Base-by-base conservation (phyloP, 805 yeast species). In the Komagataella populi region DNA sequence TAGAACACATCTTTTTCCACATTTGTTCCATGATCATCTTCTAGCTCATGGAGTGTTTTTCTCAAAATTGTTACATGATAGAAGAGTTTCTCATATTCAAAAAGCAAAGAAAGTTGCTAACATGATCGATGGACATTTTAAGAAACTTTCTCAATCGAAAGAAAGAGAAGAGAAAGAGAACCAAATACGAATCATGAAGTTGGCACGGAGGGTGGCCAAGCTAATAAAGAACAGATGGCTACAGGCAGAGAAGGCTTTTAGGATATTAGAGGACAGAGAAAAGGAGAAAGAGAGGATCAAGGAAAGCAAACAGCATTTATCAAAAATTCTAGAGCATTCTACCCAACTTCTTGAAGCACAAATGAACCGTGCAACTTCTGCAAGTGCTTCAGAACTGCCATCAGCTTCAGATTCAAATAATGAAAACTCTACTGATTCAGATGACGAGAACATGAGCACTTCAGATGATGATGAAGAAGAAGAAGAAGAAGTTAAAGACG, bases 211-310 rank as follows among this genome's bases (percentile, higher is more conserved):
- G 49, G 85, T 95, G 0, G 84, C 86, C 1, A 83, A 79, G 58
- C 88, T 89, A 47, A 96, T 93, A 8, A 84, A 84, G 65, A 88
- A 83, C 63, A 81, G 93, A 60, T 93, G 99, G 99, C 70, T 74
- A 20, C 73, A 89, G 49, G 99, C 97, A 2, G 87, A 83, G 55
- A 88, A 86, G 63, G 95, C 87, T 1, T 83, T 77, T 61, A 74
- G 72, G 49, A 84, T 81, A 14, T 70, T 86, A 54, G 93, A 86
- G 61, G 82, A 83, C 48, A 80, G 83, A 54, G 87, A 85, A 57
- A 83, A 77, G 54, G 96, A 87, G 57, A 90, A 86, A 56, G 74
- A 84, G 58, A 84, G 88, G 61, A 78, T 86, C 51, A 77, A 78
- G 7, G 81, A 84, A 60, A 96, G 97, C 44, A 85, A 89, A 61